A percentile compares a stretch with the other conserved stretches of the same genome.
Evolutionary conservation across 371 early-diverging fungal species (phyloP).

Genomic region (Apophysomyces variabilis): DNA sequence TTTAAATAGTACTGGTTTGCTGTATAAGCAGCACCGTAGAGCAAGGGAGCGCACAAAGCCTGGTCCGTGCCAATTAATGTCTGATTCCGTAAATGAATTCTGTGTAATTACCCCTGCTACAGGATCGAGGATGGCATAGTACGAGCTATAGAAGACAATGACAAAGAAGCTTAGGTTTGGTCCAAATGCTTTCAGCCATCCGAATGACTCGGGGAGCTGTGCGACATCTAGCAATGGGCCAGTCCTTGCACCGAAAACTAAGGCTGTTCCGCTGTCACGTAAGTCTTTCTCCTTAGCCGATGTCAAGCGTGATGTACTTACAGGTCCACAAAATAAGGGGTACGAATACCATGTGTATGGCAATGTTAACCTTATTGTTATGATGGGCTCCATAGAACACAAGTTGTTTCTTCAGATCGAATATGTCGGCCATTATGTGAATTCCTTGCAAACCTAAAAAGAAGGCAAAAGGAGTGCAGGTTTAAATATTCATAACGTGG

Average conservation of each 20-base stretch:
- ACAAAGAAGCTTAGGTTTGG: constrained; percentile 66
- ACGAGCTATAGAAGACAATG: constrained; percentile 61
- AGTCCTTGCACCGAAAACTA: constrained; percentile 65
- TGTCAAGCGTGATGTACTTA: constrained; percentile 14
- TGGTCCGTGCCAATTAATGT: background rate
- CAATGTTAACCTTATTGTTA: constrained; percentile 75
- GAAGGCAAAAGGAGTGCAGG: background rate
- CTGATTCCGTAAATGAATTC: background rate
- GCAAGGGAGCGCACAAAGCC: constrained; percentile 60
- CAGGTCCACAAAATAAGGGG: constrained; percentile 88
- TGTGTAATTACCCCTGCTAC: constrained; percentile 65
- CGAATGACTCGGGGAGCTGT: constrained; percentile 19
- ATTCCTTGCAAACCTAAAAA: background rate
- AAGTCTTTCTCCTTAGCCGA: background rate
- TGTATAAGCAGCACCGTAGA: constrained; percentile 60
- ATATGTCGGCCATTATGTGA: constrained; percentile 42
- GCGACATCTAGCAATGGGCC: constrained; percentile 53
- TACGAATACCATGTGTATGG: constrained; percentile 90
- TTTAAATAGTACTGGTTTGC: constrained; percentile 59
- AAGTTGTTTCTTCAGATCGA: constrained; percentile 78
- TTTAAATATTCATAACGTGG: too few relatives aligned
- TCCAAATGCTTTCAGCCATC: constrained; percentile 37
- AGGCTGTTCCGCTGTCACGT: constrained; percentile 26
- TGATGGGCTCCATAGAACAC: constrained; percentile 82
- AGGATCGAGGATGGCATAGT: constrained; percentile 83